phyloP scores from a whole-genome alignment of 2,329 filamentous ascomycete species.

The Aspergillus fructus region DNA sequence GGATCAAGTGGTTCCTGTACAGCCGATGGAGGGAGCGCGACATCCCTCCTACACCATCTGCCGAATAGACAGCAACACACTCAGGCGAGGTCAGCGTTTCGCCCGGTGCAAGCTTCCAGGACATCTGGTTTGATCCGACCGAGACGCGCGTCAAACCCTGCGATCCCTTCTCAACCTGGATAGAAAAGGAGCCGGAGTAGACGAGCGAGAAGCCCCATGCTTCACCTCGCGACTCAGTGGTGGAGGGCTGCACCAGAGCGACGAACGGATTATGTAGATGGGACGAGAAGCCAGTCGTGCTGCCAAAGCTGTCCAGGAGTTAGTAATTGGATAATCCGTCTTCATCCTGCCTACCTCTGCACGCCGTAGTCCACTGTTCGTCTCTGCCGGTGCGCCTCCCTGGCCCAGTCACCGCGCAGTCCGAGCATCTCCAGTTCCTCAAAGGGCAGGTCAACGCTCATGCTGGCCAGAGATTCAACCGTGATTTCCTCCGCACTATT shows the following conservation, averaged over 20 bases:
- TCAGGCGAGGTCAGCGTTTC: conserved; percentile 62
- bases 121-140: conserved; percentile 60
- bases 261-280: conserved; percentile 67
- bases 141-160: conserved; percentile 62
- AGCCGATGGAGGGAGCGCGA: conserved; percentile 62
- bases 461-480: conserved; percentile 59
- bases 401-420: conserved; percentile 62
- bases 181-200: conserved; percentile 63
- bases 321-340: too few relatives aligned
- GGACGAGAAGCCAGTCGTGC: conserved; percentile 61
- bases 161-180: conserved; percentile 62
- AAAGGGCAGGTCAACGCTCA: conserved; percentile 62
- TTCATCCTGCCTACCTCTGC: conserved; percentile 44
- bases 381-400: conserved; percentile 57
- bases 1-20: conserved; percentile 61
- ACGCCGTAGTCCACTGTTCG: conserved; percentile 57
- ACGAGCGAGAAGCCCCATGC: conserved; percentile 66
- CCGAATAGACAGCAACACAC: conserved; percentile 62
- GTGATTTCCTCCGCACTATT: conserved; percentile 53
- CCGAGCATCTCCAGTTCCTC: conserved; percentile 63
- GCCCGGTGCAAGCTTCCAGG: conserved; percentile 56
- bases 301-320: conserved; percentile 52
- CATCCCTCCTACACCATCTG: conserved; percentile 59
- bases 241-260: conserved; percentile 54
- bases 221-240: conserved; percentile 61